Base-by-base conservation (phyloP, 345 rosid species). In the Toxicodendron radicans region DNA sequence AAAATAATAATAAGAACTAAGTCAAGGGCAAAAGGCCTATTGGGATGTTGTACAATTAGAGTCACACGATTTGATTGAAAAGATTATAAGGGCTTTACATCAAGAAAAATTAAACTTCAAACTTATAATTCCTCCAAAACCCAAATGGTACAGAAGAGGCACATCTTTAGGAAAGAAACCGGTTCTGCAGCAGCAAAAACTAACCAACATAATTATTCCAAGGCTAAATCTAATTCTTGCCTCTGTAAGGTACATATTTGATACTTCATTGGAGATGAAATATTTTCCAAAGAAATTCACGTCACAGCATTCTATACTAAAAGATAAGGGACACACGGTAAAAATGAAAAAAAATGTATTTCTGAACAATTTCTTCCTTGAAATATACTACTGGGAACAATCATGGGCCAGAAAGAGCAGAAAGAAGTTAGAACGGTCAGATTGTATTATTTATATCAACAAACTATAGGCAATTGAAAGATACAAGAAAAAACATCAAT, bases 391-490 rank as follows among this genome's bases (percentile, higher is more conserved):
- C 54, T 46, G n/a, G 45, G 14, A 60, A 72, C 35, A 23, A 7
- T 10, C 51, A 7, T 49, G 16, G 24, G 66, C 58, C 45, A 43
- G 7, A 57, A 45, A 27, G 33, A 45, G 54, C 23, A 59, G 57
- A 43, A 23, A 32, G 57, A 17, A 48, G 49, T 64, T 70, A 80
- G 56, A 64, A 75, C 61, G 43, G 74, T 32, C 67, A 30, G 70
- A 46, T 58, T 10, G 20, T 49, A 73, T 45, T 33, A 41, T 57
- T 20, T 53, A 70, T 70, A 68, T 63, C 51, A 68, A 76, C 43
- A 71, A 33, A 21, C 48, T 60, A 70, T 66, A 74, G 38, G 73
- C 76, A 77, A 61, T 61, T 70, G 66, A 70, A 70, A 51, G 62
- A 64, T 59, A 77, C 35, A 32, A 18, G 48, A 23, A 33, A 73